Evolutionary conservation across 2,329 filamentous ascomycete species (phyloP), one percentile per base, ranked within the genome.

Genomic region (Aspergillus tubingensis): DNA sequence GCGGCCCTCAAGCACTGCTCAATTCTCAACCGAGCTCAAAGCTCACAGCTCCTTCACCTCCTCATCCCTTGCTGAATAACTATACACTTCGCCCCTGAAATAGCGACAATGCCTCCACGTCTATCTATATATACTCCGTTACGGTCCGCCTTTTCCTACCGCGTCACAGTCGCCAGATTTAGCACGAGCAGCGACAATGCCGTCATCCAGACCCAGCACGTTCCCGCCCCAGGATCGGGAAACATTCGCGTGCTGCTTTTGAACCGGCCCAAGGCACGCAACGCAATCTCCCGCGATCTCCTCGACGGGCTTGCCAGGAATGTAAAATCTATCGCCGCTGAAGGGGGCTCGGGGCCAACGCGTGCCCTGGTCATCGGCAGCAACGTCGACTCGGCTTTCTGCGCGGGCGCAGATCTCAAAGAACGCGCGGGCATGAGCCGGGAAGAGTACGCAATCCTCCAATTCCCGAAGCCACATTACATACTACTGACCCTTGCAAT

Each of bases 371-470:
- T 99, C 43, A 70, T 99, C 15, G 90, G 91, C 10, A 96, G 91
- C 71, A 91, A 91, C 43, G 85, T 91, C n/a, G 91, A 97, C 68
- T 83, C 86, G 23, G 90, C 88, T 69, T 99, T 99, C 76, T 99
- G 95, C 77, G 92, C 95, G 0, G 95, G 95, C 39, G 95, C 95
- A 3, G 95, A 99, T 74, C 79, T 99, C 70, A 98, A 97, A 74
- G 94, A 97, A 81, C 82, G 94, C 27, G 84, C 85, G 60, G 85
- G 83, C 3, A 95, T 97, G 77, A 88, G 86, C 1, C 84, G 83
- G 62, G 85, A 92, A 68, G 90, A 97, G 92, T 96, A 76, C 63
- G 86, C 51, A 38, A 8, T 10, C 44, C 41, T 19, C n/a, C 44
- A 27, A 19, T 60, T 60, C 17, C 52, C 27, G 25, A 49, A 38